Evolutionary conservation across 2,329 filamentous ascomycete genomes (phyloP).

Genomic region (Orbilia javanica): DNA sequence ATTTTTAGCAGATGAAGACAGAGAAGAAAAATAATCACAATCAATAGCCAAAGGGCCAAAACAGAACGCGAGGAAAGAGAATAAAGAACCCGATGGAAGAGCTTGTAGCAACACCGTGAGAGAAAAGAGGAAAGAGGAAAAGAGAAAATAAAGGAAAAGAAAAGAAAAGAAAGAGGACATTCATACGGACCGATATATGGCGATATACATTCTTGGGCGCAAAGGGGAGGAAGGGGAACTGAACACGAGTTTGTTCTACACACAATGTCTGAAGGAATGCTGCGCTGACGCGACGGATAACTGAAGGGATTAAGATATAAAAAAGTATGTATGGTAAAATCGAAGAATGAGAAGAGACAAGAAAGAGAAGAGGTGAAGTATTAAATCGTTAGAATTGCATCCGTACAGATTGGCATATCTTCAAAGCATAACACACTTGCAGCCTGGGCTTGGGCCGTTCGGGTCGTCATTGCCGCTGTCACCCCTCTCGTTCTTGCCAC

Average conservation of each 20-base stretch:
- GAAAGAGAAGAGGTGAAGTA: slow-evolving; percentile 35
- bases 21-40: slow-evolving; percentile 1
- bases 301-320: slow-evolving; percentile 58
- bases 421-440: slow-evolving; percentile 62
- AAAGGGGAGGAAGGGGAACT: slow-evolving; percentile 2
- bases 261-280: slow-evolving; percentile 48
- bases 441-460: slow-evolving; percentile 66
- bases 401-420: slow-evolving; percentile 47
- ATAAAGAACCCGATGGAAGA: slow-evolving; percentile 19
- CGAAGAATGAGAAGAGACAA: slow-evolving; percentile 34
- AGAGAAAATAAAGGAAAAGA: not conserved
- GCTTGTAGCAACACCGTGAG: slow-evolving; percentile 31
- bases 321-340: slow-evolving; percentile 56
- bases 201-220: slow-evolving; percentile 57
- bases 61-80: not conserved
- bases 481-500: slow-evolving; percentile 49
- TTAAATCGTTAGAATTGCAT: slow-evolving; percentile 59
- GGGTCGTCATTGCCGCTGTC: slow-evolving; percentile 73
- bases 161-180: slow-evolving; percentile 9
- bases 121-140: not conserved
- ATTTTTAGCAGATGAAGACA: slow-evolving; percentile 4
- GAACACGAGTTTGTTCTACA: slow-evolving; percentile 42
- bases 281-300: slow-evolving; percentile 56
- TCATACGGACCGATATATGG: slow-evolving; percentile 47
- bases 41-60: not conserved